These are phyloP conservation scores for Aureobasidium melanogenum DNA, from an alignment of 2,329 filamentous ascomycete genomes.

Conservation along the genomic window DNA sequence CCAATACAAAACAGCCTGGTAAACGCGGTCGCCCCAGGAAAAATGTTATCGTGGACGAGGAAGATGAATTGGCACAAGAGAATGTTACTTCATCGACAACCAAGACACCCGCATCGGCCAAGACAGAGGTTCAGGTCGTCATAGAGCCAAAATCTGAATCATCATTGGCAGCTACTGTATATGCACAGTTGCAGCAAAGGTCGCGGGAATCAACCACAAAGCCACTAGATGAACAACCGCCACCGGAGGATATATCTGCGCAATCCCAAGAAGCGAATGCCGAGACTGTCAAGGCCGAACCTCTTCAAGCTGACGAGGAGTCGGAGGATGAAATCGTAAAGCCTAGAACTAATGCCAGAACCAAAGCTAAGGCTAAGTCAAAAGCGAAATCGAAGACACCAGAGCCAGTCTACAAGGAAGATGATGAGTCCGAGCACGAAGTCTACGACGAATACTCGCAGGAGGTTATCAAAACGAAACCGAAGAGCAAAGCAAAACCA, in stretches of 20 bases:
- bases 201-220: not conserved
- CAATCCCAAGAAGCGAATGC: not conserved
- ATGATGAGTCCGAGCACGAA: not conserved
- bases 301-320: not conserved
- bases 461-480: not conserved
- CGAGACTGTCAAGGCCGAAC: not conserved
- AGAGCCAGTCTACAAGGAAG: not conserved
- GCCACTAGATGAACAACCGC: not conserved
- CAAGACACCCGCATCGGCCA: not conserved
- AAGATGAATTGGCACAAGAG: not conserved
- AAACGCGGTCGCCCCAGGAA: conserved; percentile 4
- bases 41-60: not conserved
- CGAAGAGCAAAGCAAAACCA: not conserved
- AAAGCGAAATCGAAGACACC: not conserved
- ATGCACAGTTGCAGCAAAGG: not conserved
- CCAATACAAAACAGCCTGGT: not conserved
- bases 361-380: not conserved
- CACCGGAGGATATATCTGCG: not conserved
- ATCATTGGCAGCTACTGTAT: not conserved
- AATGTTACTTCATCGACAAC: not conserved
- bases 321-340: not conserved
- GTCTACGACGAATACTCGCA: not conserved
- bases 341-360: not conserved
- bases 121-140: conserved; percentile 6
- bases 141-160: not conserved